Conservation (phyloP, 345 rosid genomes). For the Brassica carinata region DNA sequence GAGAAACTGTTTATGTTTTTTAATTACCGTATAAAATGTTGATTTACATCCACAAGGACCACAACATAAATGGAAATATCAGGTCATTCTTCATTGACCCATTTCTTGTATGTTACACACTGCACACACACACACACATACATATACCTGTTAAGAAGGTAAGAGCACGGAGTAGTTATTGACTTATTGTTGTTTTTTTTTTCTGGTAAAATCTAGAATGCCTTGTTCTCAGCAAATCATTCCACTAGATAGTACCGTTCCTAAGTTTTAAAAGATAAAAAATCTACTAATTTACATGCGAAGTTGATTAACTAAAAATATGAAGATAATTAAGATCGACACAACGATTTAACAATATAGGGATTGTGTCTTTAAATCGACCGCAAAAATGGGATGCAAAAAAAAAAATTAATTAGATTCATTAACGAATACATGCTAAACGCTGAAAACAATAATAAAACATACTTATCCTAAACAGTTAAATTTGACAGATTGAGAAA, state of each 20-base stretch:
- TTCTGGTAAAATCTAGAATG: neutral
- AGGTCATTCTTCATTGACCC: constrained; percentile 17
- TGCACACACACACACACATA: neutral
- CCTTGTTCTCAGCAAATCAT: neutral
- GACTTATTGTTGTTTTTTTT: neutral
- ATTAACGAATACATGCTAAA: neutral
- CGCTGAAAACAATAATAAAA: neutral
- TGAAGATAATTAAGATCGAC: neutral
- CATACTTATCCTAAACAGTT: constrained; percentile 22
- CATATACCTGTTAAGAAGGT: neutral
- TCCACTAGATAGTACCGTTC: neutral
- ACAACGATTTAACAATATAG: neutral
- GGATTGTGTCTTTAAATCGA: neutral
- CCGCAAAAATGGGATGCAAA: neutral
- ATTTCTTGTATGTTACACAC: constrained; percentile 28
- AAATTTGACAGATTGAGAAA: constrained; percentile 34
- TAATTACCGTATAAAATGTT: constrained; percentile 3
- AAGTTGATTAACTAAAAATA: neutral
- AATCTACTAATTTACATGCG: neutral
- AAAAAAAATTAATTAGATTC: neutral
- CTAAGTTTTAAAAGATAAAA: neutral
- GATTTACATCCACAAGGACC: constrained; percentile 1
- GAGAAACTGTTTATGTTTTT: neutral
- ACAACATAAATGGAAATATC: constrained; percentile 30
- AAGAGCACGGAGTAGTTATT: neutral